Base-by-base conservation (phyloP, 306 rosid genomes). In the Cucurbita argyrosperma region DNA sequence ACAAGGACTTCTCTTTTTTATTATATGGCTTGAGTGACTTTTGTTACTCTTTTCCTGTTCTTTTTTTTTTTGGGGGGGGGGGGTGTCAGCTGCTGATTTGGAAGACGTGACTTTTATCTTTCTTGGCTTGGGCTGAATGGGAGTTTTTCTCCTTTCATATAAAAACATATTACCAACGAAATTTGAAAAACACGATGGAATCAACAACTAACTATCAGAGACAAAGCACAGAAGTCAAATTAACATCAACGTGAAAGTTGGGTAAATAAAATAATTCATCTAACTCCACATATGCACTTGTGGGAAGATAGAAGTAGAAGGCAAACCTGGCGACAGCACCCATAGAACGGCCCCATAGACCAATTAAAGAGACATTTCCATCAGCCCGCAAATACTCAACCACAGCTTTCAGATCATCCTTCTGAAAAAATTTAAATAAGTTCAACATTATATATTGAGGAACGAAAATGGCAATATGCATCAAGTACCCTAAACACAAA, bases 341-440 rank as follows among this genome's bases (percentile, higher is more conserved):
- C 99, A 94, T 94, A 53, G 99, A 94, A 64, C 99, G 99, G 77
- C 99, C 99, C 99, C 99, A 94, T 82, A 94, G 84, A 74, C 99
- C 97, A 83, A 94, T 91, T 80, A 91, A 75, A 82, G 99, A 91
- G 78, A 91, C 97, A 77, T 80, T 89, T 84, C 88, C 96, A 85
- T 88, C 99, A 2, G 82, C 85, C 83, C 99, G 89, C 77, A 94
- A 81, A 84, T 85, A 89, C 64, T 91, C 88, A 14, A 94, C 96
- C 72, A 87, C 97, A 23, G 91, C 92, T 53, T 52, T 88, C 72
- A 94, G 83, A 77, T 91, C 99, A 18, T 94, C 91, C 78, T 89
- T 94, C 99, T 94, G 90, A 78, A 84, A 83, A 83, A 16, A 19
- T 51, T 71, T 11, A 16, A 71, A 71, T 8, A 38, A 54, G 14